phyloP scores from a whole-genome alignment of 306 rosid species.

The Castanospermum australe region DNA sequence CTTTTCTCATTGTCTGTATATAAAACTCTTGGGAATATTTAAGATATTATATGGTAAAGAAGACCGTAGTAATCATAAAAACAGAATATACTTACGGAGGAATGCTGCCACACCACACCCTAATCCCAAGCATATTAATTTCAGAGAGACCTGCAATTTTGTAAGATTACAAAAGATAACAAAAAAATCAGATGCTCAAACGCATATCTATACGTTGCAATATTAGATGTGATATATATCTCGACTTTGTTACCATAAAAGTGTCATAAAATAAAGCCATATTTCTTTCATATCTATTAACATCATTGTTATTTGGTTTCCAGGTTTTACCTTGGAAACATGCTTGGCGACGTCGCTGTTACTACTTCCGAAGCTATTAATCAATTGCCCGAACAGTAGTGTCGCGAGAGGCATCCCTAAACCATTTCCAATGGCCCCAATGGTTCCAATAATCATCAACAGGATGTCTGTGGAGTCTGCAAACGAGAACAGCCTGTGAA shows the following conservation, averaged over 20 bases:
- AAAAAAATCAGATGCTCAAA: not conserved
- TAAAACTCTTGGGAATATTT: not conserved
- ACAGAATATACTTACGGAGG: constrained; percentile 58
- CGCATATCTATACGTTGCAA: too few relatives aligned
- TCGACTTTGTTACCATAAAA: too few relatives aligned
- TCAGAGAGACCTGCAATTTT: constrained; percentile 63
- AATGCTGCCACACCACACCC: constrained; percentile 66
- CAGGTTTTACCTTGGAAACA: constrained; percentile 61
- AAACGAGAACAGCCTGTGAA: constrained; percentile 67
- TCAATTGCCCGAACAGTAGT: constrained; percentile 61
- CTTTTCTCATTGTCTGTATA: not conserved
- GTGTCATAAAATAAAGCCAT: not conserved
- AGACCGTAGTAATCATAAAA: not conserved
- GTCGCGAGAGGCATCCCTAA: constrained; percentile 68
- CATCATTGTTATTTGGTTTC: not conserved
- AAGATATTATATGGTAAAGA: not conserved
- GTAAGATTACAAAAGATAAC: not conserved
- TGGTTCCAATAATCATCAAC: constrained; percentile 60
- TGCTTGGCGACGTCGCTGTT: constrained; percentile 47
- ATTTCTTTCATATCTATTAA: not conserved
- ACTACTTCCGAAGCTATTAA: constrained; percentile 60
- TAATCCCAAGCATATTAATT: constrained; percentile 65
- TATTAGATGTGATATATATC: too few relatives aligned
- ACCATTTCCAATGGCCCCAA: constrained; percentile 84
- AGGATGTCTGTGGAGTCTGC: constrained; percentile 67